These are phyloP conservation scores for Ganoderma meredithae DNA, from an alignment of 1,284 basidiomycete species.

Conservation along the genomic window DNA sequence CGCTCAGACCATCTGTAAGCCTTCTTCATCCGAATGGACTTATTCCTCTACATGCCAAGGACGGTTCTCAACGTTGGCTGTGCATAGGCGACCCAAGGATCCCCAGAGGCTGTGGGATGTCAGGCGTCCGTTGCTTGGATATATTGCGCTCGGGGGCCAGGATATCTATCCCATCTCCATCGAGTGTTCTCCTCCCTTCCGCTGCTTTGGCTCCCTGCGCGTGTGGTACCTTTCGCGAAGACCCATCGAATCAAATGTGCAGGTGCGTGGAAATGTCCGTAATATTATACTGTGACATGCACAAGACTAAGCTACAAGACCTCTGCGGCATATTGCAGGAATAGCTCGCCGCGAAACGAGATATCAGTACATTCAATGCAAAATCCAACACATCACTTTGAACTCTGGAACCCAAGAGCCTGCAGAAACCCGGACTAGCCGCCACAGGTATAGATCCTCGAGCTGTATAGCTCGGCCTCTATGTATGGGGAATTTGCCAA, in stretches of 20 bases:
- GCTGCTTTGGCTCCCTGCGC: background rate
- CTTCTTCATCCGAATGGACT: background rate
- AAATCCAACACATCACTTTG: background rate
- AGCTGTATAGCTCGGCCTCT: background rate
- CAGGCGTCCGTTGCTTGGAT: background rate
- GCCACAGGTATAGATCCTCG: background rate
- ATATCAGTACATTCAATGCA: background rate
- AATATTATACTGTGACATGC: background rate
- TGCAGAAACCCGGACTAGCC: background rate
- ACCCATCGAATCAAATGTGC: background rate
- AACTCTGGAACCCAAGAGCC: conserved; percentile 12
- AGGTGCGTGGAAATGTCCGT: background rate
- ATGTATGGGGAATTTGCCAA: background rate
- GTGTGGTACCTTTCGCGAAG: background rate
- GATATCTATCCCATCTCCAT: conserved; percentile 1
- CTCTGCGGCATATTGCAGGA: background rate
- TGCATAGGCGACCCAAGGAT: background rate
- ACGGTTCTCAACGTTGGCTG: background rate
- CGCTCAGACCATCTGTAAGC: background rate
- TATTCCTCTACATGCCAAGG: background rate
- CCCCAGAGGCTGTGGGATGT: background rate
- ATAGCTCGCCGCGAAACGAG: background rate
- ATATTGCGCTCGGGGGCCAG: background rate
- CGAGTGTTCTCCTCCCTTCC: background rate
- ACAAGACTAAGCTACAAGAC: background rate